Evolutionary conservation across 306 rosid species (phyloP).

Genomic region (Prunus mume): DNA sequence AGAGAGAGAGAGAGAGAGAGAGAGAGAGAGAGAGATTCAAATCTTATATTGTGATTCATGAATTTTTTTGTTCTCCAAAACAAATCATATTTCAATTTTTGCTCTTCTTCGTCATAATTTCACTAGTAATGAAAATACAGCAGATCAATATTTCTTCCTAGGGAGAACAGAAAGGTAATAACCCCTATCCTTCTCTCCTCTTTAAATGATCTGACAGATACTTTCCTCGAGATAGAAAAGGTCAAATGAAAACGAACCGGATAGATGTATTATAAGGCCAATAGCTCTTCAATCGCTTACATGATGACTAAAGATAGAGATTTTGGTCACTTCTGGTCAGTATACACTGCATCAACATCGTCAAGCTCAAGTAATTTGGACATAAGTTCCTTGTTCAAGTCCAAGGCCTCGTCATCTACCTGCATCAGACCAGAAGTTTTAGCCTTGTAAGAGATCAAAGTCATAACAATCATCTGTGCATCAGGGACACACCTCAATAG

Average conservation of each 20-base stretch:
- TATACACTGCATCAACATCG: slow-evolving; percentile 94
- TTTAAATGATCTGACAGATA: background rate
- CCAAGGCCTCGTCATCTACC: slow-evolving; percentile 95
- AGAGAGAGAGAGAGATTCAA: too few relatives aligned
- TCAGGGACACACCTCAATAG: slow-evolving; percentile 59
- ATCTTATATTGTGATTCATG: background rate
- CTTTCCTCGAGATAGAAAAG: background rate
- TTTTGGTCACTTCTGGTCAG: slow-evolving; percentile 64
- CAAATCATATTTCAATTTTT: background rate
- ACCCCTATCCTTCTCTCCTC: background rate
- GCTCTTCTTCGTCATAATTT: background rate
- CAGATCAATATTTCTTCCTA: background rate
- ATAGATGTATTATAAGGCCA: slow-evolving; percentile 7
- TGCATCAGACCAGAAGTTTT: slow-evolving; percentile 32
- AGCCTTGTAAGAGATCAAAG: background rate
- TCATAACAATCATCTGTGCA: background rate
- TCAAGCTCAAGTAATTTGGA: slow-evolving; percentile 82
- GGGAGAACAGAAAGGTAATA: background rate
- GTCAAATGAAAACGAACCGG: slow-evolving; percentile 24
- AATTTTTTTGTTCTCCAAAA: background rate
- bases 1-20: too few relatives aligned
- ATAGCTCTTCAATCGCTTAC: slow-evolving; percentile 24
- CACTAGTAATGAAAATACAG: background rate
- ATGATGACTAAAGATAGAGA: slow-evolving; percentile 21
- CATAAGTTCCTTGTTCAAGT: slow-evolving; percentile 84